phyloP scores from a whole-genome alignment of 73 alveolate genomes.

The Paramecium sonneborni region DNA sequence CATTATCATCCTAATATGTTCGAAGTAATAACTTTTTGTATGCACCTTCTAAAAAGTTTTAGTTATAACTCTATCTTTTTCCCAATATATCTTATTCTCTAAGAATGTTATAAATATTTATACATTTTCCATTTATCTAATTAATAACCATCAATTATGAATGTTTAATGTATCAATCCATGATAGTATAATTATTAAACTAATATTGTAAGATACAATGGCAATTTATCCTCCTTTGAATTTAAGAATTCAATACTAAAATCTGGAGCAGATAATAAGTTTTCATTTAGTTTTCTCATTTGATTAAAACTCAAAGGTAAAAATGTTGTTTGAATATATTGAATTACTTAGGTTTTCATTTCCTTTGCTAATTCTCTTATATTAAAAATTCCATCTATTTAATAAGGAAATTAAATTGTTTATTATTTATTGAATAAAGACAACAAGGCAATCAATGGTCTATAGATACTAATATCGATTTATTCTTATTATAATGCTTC shows the following conservation, averaged over 20 bases:
- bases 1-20: not conserved
- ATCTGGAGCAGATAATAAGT: slow-evolving; percentile 5
- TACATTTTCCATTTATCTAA: not conserved
- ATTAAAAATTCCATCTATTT: not conserved
- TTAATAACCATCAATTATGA: not conserved
- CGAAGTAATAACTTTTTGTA: not conserved
- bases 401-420: not conserved
- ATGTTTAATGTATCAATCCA: not conserved
- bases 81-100: slow-evolving; percentile 5
- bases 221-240: not conserved
- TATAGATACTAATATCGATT: not conserved
- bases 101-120: not conserved
- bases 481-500: not conserved
- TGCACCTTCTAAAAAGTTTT: slow-evolving; percentile 46
- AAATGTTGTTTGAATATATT: not conserved
- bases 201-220: slow-evolving; percentile 21
- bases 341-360: not conserved
- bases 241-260: not conserved
- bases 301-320: not conserved
- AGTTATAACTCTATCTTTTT: slow-evolving; percentile 19
- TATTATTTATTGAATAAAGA: not conserved
- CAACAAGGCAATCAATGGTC: not conserved
- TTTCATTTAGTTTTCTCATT: not conserved
- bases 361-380: not conserved
- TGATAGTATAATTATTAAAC: not conserved